Base-by-base conservation (phyloP, 129 eudicot species). In the Tagetes patula region DNA sequence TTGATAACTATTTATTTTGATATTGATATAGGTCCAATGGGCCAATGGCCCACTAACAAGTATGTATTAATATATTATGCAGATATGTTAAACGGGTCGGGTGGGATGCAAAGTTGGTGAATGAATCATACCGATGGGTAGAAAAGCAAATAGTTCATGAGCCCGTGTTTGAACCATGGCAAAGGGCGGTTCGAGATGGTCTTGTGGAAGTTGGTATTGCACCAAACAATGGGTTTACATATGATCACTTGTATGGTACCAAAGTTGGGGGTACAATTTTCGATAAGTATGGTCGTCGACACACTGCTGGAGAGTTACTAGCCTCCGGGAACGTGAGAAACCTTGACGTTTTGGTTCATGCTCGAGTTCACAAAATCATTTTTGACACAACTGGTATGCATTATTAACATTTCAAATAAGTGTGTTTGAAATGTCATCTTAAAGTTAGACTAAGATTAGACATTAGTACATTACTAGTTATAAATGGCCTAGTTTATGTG, bases 241-340 rank as follows among this genome's bases (percentile, higher is more conserved):
- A 85, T 67, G 96, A 93, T 73, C 98, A 93, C 69, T 36, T 89
- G 67, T 87, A 89, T 34, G 98, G 98, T 49, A 93, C 98, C 67
- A 93, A 93, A 69, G 77, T 93, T 8, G 98, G 98, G 4, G 99
- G 99, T n/a, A 94, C 96, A 20, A 90, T 88, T 56, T 94, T 94
- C 58, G 99, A 94, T 48, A 80, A 75, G 58, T 81, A 46, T 32
- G 99, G 96, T 1, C 91, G 91, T 38, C 97, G 99, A 69, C 93
- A 83, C 83, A 88, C 96, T 2, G 92, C 96, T 7, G 96, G 92
- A 0, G 97, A 94, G 87, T 82, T 94, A 49, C 86, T 94, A 55
- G 75, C 87, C 41, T 84, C 97, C 0, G 92, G 84, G 6, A 85
- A 88, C 50, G 64, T 76, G 0, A 13, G 86, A 14, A 94, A 88